phyloP scores from a whole-genome alignment of 2,329 filamentous ascomycete species.

The Fusarium duplospermum region DNA sequence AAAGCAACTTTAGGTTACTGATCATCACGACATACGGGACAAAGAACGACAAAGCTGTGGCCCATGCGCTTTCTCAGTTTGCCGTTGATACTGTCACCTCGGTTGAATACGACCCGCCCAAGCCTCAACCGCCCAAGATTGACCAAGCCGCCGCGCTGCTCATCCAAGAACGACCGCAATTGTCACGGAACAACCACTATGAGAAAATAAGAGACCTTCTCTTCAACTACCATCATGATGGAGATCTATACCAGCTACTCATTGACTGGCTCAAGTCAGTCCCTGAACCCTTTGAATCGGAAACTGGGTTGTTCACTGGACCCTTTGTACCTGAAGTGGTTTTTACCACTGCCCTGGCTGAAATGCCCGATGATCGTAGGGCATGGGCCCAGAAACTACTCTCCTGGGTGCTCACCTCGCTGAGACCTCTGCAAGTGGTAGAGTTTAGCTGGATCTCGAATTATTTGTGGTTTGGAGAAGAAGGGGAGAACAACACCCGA shows the following conservation, averaged over 20 bases:
- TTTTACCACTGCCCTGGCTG: neutral
- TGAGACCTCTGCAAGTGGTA: neutral
- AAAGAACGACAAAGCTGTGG: neutral
- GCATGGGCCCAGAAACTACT: conserved; percentile 1
- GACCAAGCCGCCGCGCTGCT: neutral
- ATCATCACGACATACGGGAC: conserved; percentile 7
- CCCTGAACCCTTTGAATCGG: neutral
- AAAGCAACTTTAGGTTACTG: neutral
- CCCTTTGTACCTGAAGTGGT: neutral
- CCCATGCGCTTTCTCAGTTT: neutral
- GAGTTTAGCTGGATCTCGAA: conserved; percentile 6
- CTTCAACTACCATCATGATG: neutral
- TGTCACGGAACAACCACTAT: neutral
- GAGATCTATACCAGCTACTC: neutral
- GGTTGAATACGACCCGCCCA: neutral
- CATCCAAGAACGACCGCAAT: neutral
- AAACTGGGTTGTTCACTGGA: neutral
- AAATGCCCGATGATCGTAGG: neutral
- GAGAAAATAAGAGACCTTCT: neutral
- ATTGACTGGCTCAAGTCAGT: neutral
- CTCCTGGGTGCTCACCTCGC: neutral
- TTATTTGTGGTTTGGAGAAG: neutral
- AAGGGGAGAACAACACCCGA: neutral
- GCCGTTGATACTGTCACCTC: neutral
- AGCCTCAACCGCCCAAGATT: neutral